A percentile compares a stretch with the other conserved stretches of the same genome.
Evolutionary conservation across 306 rosid genomes (phyloP).

Genomic region (Cicer yamashitae): DNA sequence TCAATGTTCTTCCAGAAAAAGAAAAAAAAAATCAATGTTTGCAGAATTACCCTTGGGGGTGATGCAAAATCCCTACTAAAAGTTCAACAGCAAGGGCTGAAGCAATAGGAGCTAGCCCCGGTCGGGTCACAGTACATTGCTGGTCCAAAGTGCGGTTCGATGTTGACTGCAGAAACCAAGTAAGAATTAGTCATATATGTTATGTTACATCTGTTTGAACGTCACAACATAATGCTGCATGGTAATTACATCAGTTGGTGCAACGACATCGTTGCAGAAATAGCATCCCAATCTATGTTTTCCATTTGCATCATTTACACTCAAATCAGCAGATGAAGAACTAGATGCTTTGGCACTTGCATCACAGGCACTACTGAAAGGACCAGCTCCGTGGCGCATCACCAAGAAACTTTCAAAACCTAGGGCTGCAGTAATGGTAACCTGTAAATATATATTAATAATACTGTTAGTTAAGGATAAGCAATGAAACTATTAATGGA

Average conservation of each 20-base stretch:
- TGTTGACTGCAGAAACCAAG: conserved; percentile 74
- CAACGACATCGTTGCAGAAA: conserved; percentile 96
- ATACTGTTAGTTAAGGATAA: conserved; percentile 31
- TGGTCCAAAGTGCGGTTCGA: conserved; percentile 96
- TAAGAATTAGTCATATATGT: conserved; percentile 36
- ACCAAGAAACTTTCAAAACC: conserved; percentile 98
- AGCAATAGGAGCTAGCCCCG: conserved; percentile 96
- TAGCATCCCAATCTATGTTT: conserved; percentile 89
- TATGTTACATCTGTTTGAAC: conserved; percentile 3
- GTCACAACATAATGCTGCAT: conserved; percentile 15
- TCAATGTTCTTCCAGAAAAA: conserved; percentile 4
- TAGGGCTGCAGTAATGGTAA: conserved; percentile 86
- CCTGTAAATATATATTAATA: conserved; percentile 56
- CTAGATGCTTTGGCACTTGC: conserved; percentile 48
- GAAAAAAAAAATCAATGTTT: conserved; percentile 5
- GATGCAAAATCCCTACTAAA: conserved; percentile 84
- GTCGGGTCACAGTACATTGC: conserved; percentile 98
- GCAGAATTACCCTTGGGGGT: conserved; percentile 75
- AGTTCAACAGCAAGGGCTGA: conserved; percentile 96
- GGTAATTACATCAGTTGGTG: conserved; percentile 88
- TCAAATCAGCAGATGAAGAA: conserved; percentile 53
- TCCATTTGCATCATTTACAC: conserved; percentile 44
- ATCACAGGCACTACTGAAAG: conserved; percentile 55
- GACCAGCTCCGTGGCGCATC: conserved; percentile 99
- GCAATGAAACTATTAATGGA: background rate